These are phyloP conservation scores for Fusarium mangiferae DNA, from an alignment of 2,329 filamentous ascomycete species.

Conservation along the genomic window DNA sequence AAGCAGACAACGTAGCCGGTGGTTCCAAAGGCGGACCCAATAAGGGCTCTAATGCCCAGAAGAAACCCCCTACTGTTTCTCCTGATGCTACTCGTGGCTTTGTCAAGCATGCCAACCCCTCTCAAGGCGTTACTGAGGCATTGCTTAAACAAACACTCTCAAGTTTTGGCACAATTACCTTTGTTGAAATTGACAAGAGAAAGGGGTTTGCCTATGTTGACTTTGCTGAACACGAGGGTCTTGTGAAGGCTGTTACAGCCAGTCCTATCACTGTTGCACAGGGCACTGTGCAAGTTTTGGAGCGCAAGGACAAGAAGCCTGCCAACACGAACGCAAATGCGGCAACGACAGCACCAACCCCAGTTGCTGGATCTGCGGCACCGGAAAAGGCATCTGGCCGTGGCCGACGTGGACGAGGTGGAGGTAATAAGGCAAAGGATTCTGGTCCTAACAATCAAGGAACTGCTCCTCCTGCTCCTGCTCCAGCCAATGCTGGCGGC, in stretches of 20 bases:
- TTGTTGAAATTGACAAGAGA: slow-evolving; percentile 91
- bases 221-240: slow-evolving; percentile 76
- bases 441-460: slow-evolving; percentile 28
- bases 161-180: slow-evolving; percentile 77
- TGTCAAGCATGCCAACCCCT: slow-evolving; percentile 85
- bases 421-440: slow-evolving; percentile 44
- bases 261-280: slow-evolving; percentile 86
- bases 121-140: slow-evolving; percentile 89
- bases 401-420: slow-evolving; percentile 49
- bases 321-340: slow-evolving; percentile 31
- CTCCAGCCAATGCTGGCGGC: slow-evolving; percentile 29
- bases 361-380: slow-evolving; percentile 27
- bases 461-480: background rate
- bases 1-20: slow-evolving; percentile 31
- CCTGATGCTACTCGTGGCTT: slow-evolving; percentile 73
- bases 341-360: slow-evolving; percentile 25
- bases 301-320: slow-evolving; percentile 74
- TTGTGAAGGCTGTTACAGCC: slow-evolving; percentile 82
- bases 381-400: slow-evolving; percentile 47
- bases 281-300: slow-evolving; percentile 86
- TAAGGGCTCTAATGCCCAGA: slow-evolving; percentile 46
- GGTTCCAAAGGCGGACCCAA: slow-evolving; percentile 32
- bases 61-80: slow-evolving; percentile 47
- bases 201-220: slow-evolving; percentile 96
- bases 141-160: slow-evolving; percentile 80